A percentile compares a stretch with the other conserved stretches of the same genome.
These are phyloP conservation scores for Botrytis galanthina DNA, from an alignment of 2,329 filamentous ascomycete species.

Conservation along the genomic window DNA sequence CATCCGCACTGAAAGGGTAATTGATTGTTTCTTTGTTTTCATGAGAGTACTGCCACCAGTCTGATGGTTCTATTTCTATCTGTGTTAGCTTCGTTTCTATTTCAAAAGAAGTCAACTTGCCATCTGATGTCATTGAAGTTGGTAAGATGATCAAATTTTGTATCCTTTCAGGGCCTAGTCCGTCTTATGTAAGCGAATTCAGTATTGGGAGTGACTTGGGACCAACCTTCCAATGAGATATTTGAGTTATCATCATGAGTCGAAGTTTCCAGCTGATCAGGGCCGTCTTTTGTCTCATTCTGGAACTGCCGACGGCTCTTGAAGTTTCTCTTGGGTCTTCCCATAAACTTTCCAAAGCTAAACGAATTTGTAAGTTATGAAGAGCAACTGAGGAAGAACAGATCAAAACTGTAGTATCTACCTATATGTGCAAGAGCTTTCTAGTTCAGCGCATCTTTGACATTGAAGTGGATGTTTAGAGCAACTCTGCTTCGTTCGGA, in stretches of 20 bases:
- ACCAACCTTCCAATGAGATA: neutral
- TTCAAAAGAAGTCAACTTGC: neutral
- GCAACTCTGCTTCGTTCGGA: constrained; percentile 2
- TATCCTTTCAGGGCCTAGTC: neutral
- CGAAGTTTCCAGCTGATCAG: neutral
- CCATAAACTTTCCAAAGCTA: constrained; percentile 2
- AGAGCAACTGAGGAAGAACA: neutral
- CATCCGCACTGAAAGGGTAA: neutral
- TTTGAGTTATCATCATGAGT: neutral
- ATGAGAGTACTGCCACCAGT: neutral
- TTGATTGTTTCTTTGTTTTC: neutral
- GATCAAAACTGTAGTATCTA: neutral
- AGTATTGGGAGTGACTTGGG: neutral
- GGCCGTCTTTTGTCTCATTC: neutral
- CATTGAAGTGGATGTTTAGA: constrained; percentile 1
- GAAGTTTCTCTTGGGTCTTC: neutral
- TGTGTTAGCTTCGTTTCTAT: neutral
- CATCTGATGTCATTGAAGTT: neutral
- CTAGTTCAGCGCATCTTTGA: neutral
- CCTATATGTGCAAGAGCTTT: neutral
- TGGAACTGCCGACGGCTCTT: neutral
- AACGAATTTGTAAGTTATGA: neutral
- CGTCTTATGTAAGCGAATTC: neutral
- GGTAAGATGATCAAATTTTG: neutral
- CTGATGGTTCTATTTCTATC: neutral